Evolutionary conservation across 2,329 filamentous ascomycete species (phyloP).

Genomic region (Aspergillus neotritici): DNA sequence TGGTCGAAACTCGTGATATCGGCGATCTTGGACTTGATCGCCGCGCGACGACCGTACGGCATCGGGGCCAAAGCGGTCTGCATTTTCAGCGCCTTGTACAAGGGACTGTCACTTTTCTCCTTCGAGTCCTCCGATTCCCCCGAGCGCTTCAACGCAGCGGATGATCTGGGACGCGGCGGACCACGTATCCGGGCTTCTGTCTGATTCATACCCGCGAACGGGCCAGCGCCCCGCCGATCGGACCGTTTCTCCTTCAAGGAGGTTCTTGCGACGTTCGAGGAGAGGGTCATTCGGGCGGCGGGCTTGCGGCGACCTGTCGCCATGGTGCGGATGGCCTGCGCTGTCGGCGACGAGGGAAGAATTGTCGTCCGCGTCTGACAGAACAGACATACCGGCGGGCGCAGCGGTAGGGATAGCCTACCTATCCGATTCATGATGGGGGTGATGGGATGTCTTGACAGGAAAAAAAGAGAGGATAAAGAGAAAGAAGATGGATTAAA

Average conservation of each 20-base stretch:
- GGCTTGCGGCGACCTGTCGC: conserved; percentile 29
- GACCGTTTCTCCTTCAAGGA: conserved; percentile 33
- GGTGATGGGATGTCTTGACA: neutral
- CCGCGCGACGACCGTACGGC: conserved; percentile 63
- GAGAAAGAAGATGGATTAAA: neutral
- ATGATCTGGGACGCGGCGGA: conserved; percentile 30
- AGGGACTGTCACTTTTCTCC: conserved; percentile 44
- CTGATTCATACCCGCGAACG: conserved; percentile 57
- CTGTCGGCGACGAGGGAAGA: conserved; percentile 16
- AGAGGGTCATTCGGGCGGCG: conserved; percentile 35
- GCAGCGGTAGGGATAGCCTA: conserved; percentile 26
- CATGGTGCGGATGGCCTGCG: conserved; percentile 29
- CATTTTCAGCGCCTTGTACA: conserved; percentile 88
- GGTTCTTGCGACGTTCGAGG: conserved; percentile 26
- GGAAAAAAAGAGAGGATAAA: neutral
- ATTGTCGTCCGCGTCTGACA: conserved; percentile 25
- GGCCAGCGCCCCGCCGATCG: conserved; percentile 44
- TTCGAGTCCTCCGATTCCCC: conserved; percentile 28
- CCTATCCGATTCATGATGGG: conserved; percentile 16
- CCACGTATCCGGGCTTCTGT: conserved; percentile 44
- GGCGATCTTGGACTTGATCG: conserved; percentile 56
- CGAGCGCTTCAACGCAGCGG: conserved; percentile 42
- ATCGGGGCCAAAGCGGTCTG: conserved; percentile 71
- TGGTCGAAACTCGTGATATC: conserved; percentile 73
- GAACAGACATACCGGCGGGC: conserved; percentile 28